phyloP scores from a whole-genome alignment of 129 eudicot species.

The Escallonia rubra region DNA sequence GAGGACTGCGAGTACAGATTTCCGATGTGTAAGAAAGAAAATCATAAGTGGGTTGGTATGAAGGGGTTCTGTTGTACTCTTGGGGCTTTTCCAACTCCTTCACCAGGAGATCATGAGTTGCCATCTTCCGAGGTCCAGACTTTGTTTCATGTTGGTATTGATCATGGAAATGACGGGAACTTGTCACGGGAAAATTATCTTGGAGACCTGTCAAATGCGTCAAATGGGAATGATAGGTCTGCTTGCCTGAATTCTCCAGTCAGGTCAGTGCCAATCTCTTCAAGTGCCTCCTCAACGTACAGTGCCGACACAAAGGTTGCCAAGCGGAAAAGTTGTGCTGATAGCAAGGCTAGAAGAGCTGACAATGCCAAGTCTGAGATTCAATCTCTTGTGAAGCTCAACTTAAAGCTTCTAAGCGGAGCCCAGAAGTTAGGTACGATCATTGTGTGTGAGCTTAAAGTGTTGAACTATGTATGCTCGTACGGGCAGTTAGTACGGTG shows the following conservation, averaged over 20 bases:
- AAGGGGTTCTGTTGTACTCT: constrained; percentile 4
- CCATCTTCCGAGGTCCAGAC: constrained; percentile 14
- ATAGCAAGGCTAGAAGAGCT: constrained; percentile 19
- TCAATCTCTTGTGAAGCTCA: constrained; percentile 88
- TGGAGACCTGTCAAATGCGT: constrained; percentile 8
- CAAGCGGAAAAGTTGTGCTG: constrained; percentile 6
- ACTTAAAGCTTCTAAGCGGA: constrained; percentile 57
- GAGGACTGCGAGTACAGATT: constrained; percentile 1
- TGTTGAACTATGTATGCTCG: too few species aligned
- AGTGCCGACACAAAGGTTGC: constrained; percentile 11
- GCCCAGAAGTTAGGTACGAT: constrained; percentile 62
- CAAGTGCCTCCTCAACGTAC: not conserved
- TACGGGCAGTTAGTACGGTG: not conserved
- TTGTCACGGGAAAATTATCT: constrained; percentile 9
- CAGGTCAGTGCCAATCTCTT: constrained; percentile 14
- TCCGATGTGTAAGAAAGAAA: constrained; percentile 16
- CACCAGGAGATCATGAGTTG: constrained; percentile 5
- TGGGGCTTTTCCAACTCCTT: constrained; percentile 2
- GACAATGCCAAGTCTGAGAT: constrained; percentile 74
- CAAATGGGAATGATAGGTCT: constrained; percentile 7
- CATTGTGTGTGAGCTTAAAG: not conserved
- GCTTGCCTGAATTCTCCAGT: not conserved
- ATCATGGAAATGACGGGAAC: constrained; percentile 16
- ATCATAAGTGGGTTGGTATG: not conserved
- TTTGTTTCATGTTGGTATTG: constrained; percentile 13